Evolutionary conservation across 345 rosid species (phyloP).

Genomic region (Syzygium aromaticum): DNA sequence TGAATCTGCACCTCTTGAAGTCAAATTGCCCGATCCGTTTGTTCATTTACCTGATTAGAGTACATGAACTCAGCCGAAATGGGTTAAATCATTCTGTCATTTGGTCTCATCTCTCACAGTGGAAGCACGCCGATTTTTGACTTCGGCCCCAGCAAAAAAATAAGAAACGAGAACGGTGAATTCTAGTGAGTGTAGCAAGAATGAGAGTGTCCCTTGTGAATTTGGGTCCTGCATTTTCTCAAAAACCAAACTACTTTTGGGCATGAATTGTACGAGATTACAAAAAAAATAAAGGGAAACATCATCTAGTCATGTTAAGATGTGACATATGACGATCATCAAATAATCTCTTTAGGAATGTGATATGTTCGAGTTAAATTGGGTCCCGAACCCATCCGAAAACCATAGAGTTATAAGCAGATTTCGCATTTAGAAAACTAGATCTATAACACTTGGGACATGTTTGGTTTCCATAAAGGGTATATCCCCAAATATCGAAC

Average conservation of each 20-base stretch:
- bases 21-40: neutral
- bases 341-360: neutral
- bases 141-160: neutral
- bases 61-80: neutral
- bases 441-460: neutral
- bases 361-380: neutral
- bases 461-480: neutral
- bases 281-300: neutral
- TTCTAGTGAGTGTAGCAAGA: neutral
- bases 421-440: neutral
- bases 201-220: neutral
- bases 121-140: neutral
- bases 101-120: neutral
- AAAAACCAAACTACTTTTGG: neutral
- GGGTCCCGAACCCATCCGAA: neutral
- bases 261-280: neutral
- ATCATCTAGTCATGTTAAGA: neutral
- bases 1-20: neutral
- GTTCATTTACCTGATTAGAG: neutral
- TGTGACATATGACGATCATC: neutral
- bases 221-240: neutral
- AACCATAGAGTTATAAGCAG: neutral
- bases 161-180: neutral
- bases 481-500: neutral
- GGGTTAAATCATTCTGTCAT: neutral